A percentile compares a stretch with the other conserved stretches of the same genome.
Evolutionary conservation across 441 rosid species (phyloP).

Genomic region (Populus hybrid): DNA sequence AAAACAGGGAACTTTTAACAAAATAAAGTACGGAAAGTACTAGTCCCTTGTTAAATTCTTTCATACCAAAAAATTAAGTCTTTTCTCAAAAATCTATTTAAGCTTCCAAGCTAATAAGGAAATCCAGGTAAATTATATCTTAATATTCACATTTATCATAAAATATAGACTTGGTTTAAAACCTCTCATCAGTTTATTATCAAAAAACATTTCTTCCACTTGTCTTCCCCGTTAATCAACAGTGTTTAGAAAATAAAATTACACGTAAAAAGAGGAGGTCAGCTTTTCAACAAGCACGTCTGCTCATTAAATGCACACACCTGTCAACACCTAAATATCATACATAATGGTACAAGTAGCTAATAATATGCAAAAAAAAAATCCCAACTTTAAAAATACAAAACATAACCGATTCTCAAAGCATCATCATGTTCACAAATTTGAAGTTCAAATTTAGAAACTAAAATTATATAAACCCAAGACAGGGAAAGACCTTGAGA

Average conservation of each 20-base stretch:
- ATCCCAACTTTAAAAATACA: background rate
- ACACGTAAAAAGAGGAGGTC: background rate
- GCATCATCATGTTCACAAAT: constrained; percentile 8
- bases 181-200: background rate
- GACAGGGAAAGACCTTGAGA: constrained; percentile 5
- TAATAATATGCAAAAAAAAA: background rate
- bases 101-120: background rate
- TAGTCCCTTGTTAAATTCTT: background rate
- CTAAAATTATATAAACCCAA: background rate
- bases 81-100: background rate
- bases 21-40: background rate
- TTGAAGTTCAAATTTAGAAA: background rate
- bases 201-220: background rate
- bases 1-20: background rate
- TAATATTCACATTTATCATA: background rate
- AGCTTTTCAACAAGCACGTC: background rate
- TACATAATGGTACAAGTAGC: background rate
- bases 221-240: constrained; percentile 2
- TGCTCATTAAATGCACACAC: constrained; percentile 16
- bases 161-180: background rate
- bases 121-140: background rate
- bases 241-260: constrained; percentile 2
- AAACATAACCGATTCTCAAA: background rate
- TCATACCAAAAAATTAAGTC: background rate
- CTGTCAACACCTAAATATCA: constrained; percentile 6